Conservation (phyloP, 441 rosid genomes). For the Manihot esculenta region DNA sequence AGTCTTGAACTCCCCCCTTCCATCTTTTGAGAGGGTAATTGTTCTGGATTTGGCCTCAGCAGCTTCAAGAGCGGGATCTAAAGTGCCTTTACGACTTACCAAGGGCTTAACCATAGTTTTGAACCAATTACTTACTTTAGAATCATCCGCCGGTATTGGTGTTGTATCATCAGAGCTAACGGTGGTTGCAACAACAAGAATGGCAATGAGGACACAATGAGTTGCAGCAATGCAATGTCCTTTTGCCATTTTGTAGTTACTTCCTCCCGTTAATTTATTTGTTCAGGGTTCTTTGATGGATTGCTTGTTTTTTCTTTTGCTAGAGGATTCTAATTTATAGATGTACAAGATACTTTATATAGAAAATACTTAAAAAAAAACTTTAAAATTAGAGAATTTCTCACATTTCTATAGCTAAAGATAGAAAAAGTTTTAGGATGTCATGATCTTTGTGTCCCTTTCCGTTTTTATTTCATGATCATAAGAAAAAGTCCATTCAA, state of each 20-base stretch:
- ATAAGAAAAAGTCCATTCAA: too few relatives aligned
- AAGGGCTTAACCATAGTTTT: conserved; percentile 23
- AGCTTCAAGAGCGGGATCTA: conserved; percentile 32
- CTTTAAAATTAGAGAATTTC: neutral
- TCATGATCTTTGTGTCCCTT: too few relatives aligned
- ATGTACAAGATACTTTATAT: too few relatives aligned
- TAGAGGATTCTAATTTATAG: neutral
- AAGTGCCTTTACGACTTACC: conserved; percentile 8
- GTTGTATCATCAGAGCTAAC: conserved; percentile 12
- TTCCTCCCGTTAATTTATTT: too few relatives aligned
- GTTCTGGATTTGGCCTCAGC: conserved; percentile 29
- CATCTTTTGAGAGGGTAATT: conserved; percentile 40
- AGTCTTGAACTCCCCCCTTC: conserved; percentile 44
- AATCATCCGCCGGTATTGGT: conserved; percentile 26
- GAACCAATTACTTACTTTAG: conserved; percentile 34
- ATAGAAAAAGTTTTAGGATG: too few relatives aligned
- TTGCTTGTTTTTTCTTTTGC: neutral
- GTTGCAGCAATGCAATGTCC: too few relatives aligned
- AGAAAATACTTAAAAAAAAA: neutral
- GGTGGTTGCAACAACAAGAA: conserved; percentile 13
- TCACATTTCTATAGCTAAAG: neutral
- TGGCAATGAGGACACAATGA: neutral
- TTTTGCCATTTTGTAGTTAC: too few relatives aligned
- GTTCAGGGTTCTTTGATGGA: neutral
- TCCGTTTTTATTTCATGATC: too few relatives aligned